These are phyloP conservation scores for Mycena belliarum DNA, from an alignment of 768 basidiomycete species.

Conservation along the genomic window DNA sequence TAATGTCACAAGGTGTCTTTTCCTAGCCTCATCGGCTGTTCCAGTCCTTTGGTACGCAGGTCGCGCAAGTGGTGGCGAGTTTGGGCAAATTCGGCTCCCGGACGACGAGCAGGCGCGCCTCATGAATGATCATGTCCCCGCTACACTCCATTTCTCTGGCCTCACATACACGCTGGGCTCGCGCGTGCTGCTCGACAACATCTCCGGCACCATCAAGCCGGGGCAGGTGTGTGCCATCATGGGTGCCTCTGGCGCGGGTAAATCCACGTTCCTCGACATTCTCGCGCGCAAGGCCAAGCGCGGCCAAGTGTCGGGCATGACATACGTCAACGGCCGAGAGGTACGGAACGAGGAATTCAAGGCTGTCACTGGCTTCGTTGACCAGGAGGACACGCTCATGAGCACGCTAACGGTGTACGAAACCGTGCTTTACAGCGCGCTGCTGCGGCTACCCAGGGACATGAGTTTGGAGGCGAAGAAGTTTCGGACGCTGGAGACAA, in stretches of 20 bases:
- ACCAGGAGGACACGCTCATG: conserved; percentile 98
- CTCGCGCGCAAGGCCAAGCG: conserved; percentile 89
- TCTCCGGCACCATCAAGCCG: conserved; percentile 82
- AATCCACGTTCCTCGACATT: conserved; percentile 95
- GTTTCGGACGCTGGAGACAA: conserved; percentile 89
- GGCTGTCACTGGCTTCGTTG: conserved; percentile 90
- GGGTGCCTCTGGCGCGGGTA: conserved; percentile 96
- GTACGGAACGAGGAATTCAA: conserved; percentile 77
- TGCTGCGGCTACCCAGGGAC: conserved; percentile 87
- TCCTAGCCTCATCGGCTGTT: background rate
- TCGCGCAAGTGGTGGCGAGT: conserved; percentile 66
- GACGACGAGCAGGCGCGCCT: conserved; percentile 80
- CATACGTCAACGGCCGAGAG: conserved; percentile 83
- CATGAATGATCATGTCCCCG: conserved; percentile 93
- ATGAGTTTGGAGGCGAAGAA: conserved; percentile 97
- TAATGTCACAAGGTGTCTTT: background rate
- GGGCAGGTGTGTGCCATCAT: conserved; percentile 95
- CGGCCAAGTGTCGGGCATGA: conserved; percentile 71
- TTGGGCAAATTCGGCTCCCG: conserved; percentile 74
- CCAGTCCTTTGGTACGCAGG: conserved; percentile 90
- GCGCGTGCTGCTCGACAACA: conserved; percentile 71
- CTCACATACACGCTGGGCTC: conserved; percentile 76
- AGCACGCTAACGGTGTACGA: conserved; percentile 97
- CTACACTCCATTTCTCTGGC: conserved; percentile 86
- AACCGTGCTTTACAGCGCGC: conserved; percentile 91